Evolutionary conservation across 2,329 filamentous ascomycete species (phyloP).

Genomic region (Didymella pinodella): DNA sequence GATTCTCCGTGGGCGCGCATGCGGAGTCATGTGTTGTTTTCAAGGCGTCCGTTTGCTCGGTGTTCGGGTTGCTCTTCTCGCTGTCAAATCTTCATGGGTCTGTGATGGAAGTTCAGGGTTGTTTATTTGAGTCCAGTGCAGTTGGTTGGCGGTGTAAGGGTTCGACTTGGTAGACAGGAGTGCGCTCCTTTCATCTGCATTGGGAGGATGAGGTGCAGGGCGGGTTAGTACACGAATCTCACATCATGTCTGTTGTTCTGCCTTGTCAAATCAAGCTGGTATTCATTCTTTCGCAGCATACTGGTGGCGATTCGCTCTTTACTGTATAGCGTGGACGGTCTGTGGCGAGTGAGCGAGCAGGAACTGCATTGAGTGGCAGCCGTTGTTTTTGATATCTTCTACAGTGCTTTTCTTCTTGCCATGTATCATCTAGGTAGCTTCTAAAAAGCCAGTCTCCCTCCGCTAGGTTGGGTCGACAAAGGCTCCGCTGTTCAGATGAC

Average conservation of each 20-base stretch:
- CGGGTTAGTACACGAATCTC: conserved; percentile 44
- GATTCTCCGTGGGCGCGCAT: conserved; percentile 34
- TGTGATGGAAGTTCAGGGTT: conserved; percentile 35
- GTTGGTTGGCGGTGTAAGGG: conserved; percentile 25
- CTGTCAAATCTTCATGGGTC: conserved; percentile 37
- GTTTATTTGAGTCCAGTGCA: conserved; percentile 30
- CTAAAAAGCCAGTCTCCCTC: conserved; percentile 35
- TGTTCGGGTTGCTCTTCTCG: conserved; percentile 42
- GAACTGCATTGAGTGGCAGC: conserved; percentile 24
- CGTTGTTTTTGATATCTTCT: conserved; percentile 13
- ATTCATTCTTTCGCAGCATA: conserved; percentile 26
- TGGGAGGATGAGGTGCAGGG: conserved; percentile 30
- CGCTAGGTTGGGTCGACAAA: conserved; percentile 29
- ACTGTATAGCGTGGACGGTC: conserved; percentile 30
- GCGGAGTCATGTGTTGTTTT: conserved; percentile 38
- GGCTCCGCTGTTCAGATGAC: conserved; percentile 26
- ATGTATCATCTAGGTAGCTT: conserved; percentile 45
- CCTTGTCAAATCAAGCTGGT: conserved; percentile 29
- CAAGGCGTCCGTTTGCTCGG: conserved; percentile 48
- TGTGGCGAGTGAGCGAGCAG: conserved; percentile 22
- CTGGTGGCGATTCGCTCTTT: conserved; percentile 34
- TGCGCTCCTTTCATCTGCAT: conserved; percentile 32
- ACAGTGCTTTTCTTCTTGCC: conserved; percentile 35
- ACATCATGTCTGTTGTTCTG: conserved; percentile 46
- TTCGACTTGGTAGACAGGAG: conserved; percentile 30